Base-by-base conservation (phyloP, 169 alveolate genomes). In the Nephromyces sp. region DNA sequence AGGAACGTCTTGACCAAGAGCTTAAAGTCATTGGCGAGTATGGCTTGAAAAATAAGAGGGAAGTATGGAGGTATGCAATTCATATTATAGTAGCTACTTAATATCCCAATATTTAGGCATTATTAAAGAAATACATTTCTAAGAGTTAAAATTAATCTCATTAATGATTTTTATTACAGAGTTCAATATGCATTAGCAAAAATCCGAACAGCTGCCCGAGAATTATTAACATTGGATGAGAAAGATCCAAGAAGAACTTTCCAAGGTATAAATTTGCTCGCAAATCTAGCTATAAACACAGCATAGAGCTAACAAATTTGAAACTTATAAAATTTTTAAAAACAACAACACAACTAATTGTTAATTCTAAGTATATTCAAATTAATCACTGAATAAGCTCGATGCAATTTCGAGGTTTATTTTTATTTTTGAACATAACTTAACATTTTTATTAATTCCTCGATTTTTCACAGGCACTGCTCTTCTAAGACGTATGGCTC, bases 201-300 rank as follows among this genome's bases (percentile, higher is more conserved):
- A 88, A 94, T 97, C 79, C 94, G 99, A 80, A 92, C 98, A 32
- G 99, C 99, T 32, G 99, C 99, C 31, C 95, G 99, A 84, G 95
- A 94, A 81, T 90, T 97, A 74, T 92, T 97, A 78, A 96, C 99
- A 76, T 90, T 95, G 66, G 99, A 97, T 33, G 97, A 90, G 75
- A 92, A 90, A 83, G 98, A 95, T 80, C 92, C 95, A 51, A 91
- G 92, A 75, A 89, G 99, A 68, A 83, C 94, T 52, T 96, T 96
- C 87, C 98, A 96, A 83, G 98, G 94, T 79, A 79, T 51, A 81
- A 29, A 21, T n/a, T n/a, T n/a, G n/a, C n/a, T n/a, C n/a, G n/a
- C n/a, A n/a, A n/a, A n/a, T n/a, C n/a, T n/a, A n/a, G n/a, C n/a
- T n/a, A n/a, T n/a, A n/a, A n/a, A n/a, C n/a, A n/a, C n/a, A n/a